Percentiles rank a stretch among this genome's conserved stretches.
Conservation (phyloP, 306 rosid genomes). For the Pterocarpus santalinus region DNA sequence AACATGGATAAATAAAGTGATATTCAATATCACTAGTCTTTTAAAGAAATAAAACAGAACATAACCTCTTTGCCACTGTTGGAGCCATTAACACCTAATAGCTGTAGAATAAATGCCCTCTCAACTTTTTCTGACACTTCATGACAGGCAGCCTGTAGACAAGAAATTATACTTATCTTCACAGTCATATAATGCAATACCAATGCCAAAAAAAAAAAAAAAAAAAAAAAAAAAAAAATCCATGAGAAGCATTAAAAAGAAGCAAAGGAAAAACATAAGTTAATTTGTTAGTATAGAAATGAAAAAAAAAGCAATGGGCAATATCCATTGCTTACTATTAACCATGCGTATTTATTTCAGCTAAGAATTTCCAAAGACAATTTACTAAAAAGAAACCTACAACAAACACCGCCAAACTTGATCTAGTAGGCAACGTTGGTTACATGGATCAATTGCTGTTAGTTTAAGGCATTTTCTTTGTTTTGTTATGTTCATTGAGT, state of each 20-base stretch:
- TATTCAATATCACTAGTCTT: no score
- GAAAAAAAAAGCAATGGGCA: not conserved
- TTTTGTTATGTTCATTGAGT: no score
- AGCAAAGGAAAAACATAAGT: not conserved
- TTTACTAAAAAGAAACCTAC: not conserved
- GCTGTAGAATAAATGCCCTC: constrained; percentile 88
- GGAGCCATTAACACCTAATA: constrained; percentile 66
- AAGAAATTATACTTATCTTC: constrained; percentile 34
- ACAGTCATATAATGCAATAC: constrained; percentile 35
- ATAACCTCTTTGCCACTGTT: constrained; percentile 80
- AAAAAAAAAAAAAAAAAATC: not conserved
- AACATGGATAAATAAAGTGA: no score
- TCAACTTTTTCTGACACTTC: constrained; percentile 79
- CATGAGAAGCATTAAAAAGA: constrained; percentile 12
- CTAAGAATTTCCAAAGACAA: constrained; percentile 1
- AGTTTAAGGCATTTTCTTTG: not conserved
- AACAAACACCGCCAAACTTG: not conserved
- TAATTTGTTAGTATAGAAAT: constrained; percentile 7
- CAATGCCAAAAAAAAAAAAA: not conserved
- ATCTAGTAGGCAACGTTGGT: not conserved
- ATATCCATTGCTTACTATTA: not conserved
- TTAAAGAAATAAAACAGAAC: constrained; percentile 32
- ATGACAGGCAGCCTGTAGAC: constrained; percentile 75
- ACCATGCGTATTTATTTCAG: not conserved
- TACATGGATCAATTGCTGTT: constrained; percentile 28